Base-by-base conservation (phyloP, 495 filamentous ascomycete species). In the Thozetella sp. region DNA sequence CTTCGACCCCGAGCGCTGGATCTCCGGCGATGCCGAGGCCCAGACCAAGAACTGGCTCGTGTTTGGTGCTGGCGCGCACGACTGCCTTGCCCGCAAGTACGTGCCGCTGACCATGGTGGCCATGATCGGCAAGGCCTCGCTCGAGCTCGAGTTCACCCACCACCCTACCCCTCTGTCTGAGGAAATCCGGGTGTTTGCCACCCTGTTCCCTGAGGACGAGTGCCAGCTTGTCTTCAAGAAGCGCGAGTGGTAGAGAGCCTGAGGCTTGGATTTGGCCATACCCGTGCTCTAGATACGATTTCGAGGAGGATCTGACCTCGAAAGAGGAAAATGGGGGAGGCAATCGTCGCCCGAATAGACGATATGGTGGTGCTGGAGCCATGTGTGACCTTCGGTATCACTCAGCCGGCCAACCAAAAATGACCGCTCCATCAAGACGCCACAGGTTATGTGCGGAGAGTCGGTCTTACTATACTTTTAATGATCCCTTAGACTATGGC, bases 141-240 rank as follows among this genome's bases (percentile, higher is more conserved):
- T 96, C 73, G 80, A 86, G 65, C 80, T 97, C 65, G 88, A 97
- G 70, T 97, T 93, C 93, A 82, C 86, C 71, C 93, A 97, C 74
- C 82, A 88, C 63, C 71, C 88, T 13, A 97, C 93, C 23, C 78
- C 83, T 0, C 58, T 75, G 51, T 94, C 90, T 0, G 93, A 97
- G 75, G 86, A 94, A 68, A 97, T 97, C 73, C 92, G 93, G 79
- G 93, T 97, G 51, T 97, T 97, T 78, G 93, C 93, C 19, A 95
- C 91, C 11, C 91, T 97, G 58, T 97, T 97, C 80, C 93, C 93
- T 51, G 87, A 9, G n/a, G 30, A 37, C 30, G 30, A 37, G 17
- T 37, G 30, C 30, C 30, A 11, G 12, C 1, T 23, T 43, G 26
- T n/a, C 17, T 56, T 22, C 37, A 1, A 45, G 19, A 24, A 24